Base-by-base conservation (phyloP, 305 asterid genomes). In the Fraxinus baroniana region DNA sequence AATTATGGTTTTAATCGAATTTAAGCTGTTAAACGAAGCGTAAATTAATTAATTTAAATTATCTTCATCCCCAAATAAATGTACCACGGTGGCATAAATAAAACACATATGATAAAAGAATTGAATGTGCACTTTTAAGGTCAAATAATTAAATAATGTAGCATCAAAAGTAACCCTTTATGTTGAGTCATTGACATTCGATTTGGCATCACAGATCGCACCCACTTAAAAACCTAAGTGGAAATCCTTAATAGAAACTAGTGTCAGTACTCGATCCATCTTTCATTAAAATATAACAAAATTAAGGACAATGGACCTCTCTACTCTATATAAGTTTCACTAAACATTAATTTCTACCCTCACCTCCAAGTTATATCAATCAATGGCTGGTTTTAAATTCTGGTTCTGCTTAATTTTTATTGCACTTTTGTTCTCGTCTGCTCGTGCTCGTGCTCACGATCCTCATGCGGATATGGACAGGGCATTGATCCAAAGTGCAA, bases 331-430 rank as follows among this genome's bases (percentile, higher is more conserved):
- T 24, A 24, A 24, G 26, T 24, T 24, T 24, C 26, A 24, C 26
- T 84, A 87, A 36, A 76, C 36, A 32, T 32, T 32, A 32, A 81
- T 46, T 78, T 82, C 86, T 70, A 79, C 86, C 74, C 62, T 46
- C 78, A 82, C 77, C 74, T 74, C 36, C 46, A 78, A 18, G 8
- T 78, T 3, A 30, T 60, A 10, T 8, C 39, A 55, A 71, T 24
- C 15, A 32, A 87, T 88, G 91, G 83, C 88, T 78, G 62, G 82
- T 49, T 55, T 81, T 35, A 90, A 74, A 18, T 33, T 86, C 2
- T 86, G 86, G 83, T 71, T 85, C 4, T 89, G 83, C 55, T 13
- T 89, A 41, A 30, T 72, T 24, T 46, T 87, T 75, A 74, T 87
- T 5, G 80, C 82, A 41, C 78, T 83, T 24, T 66, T 86, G 0